Evolutionary conservation across 2,329 filamentous ascomycete species (phyloP).

Genomic region (Trichophyton simii): DNA sequence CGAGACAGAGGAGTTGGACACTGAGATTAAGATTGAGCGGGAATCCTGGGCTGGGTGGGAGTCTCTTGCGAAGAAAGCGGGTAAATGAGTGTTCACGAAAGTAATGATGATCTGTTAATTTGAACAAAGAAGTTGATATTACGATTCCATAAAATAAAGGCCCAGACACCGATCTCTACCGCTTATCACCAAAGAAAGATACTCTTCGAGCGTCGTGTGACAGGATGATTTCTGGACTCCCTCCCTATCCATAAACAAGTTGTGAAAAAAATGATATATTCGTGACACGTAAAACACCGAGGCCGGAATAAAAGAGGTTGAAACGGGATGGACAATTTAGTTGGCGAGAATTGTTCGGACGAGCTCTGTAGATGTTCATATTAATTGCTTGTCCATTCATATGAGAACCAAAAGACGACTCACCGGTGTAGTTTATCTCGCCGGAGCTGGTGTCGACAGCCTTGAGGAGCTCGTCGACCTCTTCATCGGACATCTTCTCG

Average conservation of each 20-base stretch:
- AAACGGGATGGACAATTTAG: constrained; percentile 33
- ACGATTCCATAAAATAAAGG: not conserved
- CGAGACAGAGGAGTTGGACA: constrained; percentile 44
- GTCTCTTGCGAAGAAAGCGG: not conserved
- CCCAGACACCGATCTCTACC: not conserved
- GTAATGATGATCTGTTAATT: not conserved
- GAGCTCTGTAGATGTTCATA: constrained; percentile 46
- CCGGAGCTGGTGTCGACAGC: constrained; percentile 90
- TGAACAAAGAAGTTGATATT: not conserved
- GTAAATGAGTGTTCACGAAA: not conserved
- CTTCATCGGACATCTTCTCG: constrained; percentile 98
- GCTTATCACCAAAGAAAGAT: not conserved
- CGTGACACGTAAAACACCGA: constrained; percentile 3
- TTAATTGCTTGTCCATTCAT: constrained; percentile 8
- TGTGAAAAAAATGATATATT: constrained; percentile 4
- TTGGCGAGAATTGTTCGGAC: constrained; percentile 80
- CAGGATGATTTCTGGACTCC: constrained; percentile 1
- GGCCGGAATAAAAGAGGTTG: not conserved
- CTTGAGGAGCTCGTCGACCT: constrained; percentile 98
- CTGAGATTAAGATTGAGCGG: constrained; percentile 22
- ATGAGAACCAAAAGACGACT: constrained; percentile 18
- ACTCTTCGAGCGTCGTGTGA: constrained; percentile 2
- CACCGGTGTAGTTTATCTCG: constrained; percentile 95
- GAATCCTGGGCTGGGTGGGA: constrained; percentile 28
- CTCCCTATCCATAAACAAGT: not conserved